Percentiles rank a stretch among this genome's conserved stretches.
These are phyloP conservation scores for Volutella citrinella DNA, from an alignment of 2,329 filamentous ascomycete genomes.

Conservation along the genomic window DNA sequence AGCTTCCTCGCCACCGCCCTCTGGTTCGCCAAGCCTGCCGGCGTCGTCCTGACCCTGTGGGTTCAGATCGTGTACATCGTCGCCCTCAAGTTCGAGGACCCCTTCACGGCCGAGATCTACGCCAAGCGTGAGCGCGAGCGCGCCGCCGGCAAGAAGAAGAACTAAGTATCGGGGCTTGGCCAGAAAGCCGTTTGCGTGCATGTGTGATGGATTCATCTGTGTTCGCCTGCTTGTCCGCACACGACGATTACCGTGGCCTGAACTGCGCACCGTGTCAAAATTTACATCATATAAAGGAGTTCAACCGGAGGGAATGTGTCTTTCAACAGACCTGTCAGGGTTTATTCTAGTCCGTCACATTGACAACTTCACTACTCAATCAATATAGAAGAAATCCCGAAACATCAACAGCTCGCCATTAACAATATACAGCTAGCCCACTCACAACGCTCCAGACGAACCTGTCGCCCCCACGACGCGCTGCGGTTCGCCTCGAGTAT, in stretches of 20 bases:
- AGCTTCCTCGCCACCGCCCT: conserved; percentile 88
- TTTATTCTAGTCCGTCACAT: conserved; percentile 10
- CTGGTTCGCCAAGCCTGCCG: conserved; percentile 83
- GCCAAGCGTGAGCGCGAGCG: conserved; percentile 71
- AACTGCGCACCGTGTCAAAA: conserved; percentile 4
- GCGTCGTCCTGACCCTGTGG: conserved; percentile 70
- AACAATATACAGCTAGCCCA: too few relatives aligned
- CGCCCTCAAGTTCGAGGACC: conserved; percentile 85
- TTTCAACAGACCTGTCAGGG: conserved; percentile 24
- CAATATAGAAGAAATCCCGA: too few relatives aligned
- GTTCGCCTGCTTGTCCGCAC: too few relatives aligned
- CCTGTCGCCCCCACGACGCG: too few relatives aligned
- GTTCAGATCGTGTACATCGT: conserved; percentile 78
- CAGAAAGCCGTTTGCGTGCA: conserved; percentile 12
- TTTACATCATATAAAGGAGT: conserved; percentile 13
- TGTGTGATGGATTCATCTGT: too few relatives aligned
- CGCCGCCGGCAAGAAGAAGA: conserved; percentile 52
- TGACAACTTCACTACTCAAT: too few relatives aligned
- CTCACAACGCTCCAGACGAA: too few relatives aligned
- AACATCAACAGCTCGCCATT: too few relatives aligned
- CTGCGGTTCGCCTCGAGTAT: too few relatives aligned
- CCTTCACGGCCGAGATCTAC: conserved; percentile 92
- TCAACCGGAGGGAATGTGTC: conserved; percentile 19
- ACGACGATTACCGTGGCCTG: neutral
- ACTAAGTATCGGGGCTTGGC: conserved; percentile 29